Percentiles rank a stretch among this genome's conserved stretches.
Conservation (phyloP, 2,329 filamentous ascomycete species). For the Claviceps capensis region DNA sequence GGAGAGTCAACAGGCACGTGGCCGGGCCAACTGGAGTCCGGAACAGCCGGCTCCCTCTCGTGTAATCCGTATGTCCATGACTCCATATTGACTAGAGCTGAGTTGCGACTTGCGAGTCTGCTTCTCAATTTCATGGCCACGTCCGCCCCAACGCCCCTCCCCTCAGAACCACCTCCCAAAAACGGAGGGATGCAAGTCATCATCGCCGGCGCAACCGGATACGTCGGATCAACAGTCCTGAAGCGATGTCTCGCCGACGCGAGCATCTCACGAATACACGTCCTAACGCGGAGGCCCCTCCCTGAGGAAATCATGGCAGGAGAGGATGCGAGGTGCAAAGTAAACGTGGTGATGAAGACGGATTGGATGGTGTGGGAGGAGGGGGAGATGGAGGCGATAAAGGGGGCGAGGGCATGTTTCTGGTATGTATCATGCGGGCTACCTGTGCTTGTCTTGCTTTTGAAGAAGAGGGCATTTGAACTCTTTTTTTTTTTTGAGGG, state of each 20-base stretch:
- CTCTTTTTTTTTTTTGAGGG: background rate
- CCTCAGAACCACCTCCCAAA: background rate
- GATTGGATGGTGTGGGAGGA: conserved; percentile 1
- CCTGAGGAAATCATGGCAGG: background rate
- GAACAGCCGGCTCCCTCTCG: no score
- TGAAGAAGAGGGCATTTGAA: background rate
- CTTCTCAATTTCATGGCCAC: no score
- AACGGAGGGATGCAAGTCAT: background rate
- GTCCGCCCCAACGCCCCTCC: background rate
- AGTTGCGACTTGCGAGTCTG: no score
- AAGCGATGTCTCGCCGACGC: background rate
- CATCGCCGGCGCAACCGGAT: conserved; percentile 2
- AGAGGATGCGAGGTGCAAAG: background rate
- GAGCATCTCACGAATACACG: background rate
- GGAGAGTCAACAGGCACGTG: no score
- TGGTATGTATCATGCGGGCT: background rate
- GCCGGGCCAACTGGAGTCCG: no score
- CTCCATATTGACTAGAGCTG: no score
- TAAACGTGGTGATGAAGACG: background rate
- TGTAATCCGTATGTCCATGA: no score
- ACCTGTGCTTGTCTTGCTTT: background rate
- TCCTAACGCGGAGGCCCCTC: background rate
- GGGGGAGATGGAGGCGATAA: background rate
- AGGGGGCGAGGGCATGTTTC: background rate
- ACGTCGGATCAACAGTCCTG: conserved; percentile 2